Evolutionary conservation across 2,329 filamentous ascomycete genomes (phyloP).

Genomic region (Phaeosphaeria sp.): DNA sequence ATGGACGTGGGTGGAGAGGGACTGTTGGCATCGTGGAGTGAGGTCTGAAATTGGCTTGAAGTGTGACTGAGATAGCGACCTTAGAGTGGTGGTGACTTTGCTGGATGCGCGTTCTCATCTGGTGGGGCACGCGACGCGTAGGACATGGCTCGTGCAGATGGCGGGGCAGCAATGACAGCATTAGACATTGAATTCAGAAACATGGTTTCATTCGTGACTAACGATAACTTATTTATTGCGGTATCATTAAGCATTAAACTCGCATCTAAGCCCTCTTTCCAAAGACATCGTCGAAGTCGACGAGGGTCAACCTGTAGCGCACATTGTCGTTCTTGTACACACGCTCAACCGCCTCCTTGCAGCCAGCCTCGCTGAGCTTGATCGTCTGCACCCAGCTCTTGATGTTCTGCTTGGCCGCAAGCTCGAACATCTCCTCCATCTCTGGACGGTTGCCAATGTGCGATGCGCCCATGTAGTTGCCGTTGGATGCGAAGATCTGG

Average conservation of each 20-base stretch:
- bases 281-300: conserved; percentile 72
- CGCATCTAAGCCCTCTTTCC: conserved; percentile 53
- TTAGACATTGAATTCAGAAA: neutral
- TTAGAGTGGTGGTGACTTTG: neutral
- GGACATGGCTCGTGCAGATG: conserved; percentile 11
- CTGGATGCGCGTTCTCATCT: neutral
- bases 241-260: neutral
- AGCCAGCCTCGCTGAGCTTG: conserved; percentile 73
- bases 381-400: conserved; percentile 69
- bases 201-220: neutral
- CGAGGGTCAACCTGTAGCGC: conserved; percentile 74
- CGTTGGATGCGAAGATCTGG: conserved; percentile 77
- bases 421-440: conserved; percentile 60
- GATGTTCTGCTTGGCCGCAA: conserved; percentile 59
- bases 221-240: conserved; percentile 3
- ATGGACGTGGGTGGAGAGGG: conserved; percentile 25
- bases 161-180: conserved; percentile 15
- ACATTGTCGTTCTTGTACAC: conserved; percentile 73
- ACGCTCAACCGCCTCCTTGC: conserved; percentile 72
- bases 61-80: neutral
- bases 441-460: conserved; percentile 60
- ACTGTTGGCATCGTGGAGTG: conserved; percentile 38
- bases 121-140: conserved; percentile 12
- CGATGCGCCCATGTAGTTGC: conserved; percentile 61
- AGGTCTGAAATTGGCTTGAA: neutral